Conservation (phyloP, 768 basidiomycete species). For the Auricularia cornea region DNA sequence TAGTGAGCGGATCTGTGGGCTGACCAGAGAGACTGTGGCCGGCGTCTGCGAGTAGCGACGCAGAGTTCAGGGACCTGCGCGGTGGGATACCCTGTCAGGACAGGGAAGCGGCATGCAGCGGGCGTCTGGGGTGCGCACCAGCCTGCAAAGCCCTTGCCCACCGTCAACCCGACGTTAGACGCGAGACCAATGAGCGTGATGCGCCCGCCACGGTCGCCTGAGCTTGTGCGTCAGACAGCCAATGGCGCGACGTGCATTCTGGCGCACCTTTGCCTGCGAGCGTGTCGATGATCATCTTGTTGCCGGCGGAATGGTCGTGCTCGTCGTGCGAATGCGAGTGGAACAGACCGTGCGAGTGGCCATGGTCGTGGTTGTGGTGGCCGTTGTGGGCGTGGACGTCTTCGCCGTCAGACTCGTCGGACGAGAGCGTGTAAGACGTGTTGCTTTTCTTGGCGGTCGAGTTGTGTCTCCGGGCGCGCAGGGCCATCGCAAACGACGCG, state of each 20-base stretch:
- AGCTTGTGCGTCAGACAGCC: neutral
- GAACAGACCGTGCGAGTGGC: constrained; percentile 56
- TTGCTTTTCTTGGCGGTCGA: neutral
- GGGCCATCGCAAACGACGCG: neutral
- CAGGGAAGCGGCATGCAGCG: neutral
- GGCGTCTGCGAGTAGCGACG: constrained; percentile 85
- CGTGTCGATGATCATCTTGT: constrained; percentile 60
- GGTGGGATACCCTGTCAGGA: neutral
- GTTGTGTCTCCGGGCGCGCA: neutral
- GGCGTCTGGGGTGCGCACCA: constrained; percentile 46
- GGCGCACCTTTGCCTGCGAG: constrained; percentile 55
- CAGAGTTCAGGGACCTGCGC: constrained; percentile 55
- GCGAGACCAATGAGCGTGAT: constrained; percentile 82
- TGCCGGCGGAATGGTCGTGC: constrained; percentile 48
- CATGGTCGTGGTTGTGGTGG: constrained; percentile 27
- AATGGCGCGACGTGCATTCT: neutral
- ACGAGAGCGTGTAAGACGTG: neutral
- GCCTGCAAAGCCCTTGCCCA: constrained; percentile 79
- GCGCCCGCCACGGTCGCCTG: constrained; percentile 72
- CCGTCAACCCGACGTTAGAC: constrained; percentile 74
- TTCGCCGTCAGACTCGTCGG: constrained; percentile 4
- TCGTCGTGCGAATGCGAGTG: constrained; percentile 61
- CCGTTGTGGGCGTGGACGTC: constrained; percentile 21
- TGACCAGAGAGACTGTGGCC: constrained; percentile 83
- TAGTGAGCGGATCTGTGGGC: constrained; percentile 22